Conservation (phyloP, 306 rosid genomes). For the Cucurbita maxima region DNA sequence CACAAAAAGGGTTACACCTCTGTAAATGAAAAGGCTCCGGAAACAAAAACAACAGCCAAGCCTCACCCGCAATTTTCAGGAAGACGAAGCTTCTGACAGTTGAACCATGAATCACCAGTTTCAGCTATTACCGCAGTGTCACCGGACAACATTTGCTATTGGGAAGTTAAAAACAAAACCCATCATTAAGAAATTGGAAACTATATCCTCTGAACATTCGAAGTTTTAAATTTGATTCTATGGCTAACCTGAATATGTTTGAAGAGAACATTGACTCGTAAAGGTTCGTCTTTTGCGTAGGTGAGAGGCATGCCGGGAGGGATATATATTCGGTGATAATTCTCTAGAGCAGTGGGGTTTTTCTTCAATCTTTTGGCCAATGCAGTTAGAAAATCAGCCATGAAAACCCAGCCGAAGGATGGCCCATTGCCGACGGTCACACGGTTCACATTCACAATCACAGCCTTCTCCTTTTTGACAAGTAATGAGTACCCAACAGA, state of each 20-base stretch:
- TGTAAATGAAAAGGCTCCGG: neutral
- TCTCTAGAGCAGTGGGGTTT: slow-evolving; percentile 51
- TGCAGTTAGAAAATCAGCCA: slow-evolving; percentile 59
- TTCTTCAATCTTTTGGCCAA: slow-evolving; percentile 53
- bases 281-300: slow-evolving; percentile 39
- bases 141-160: slow-evolving; percentile 43
- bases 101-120: slow-evolving; percentile 93
- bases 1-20: slow-evolving; percentile 3
- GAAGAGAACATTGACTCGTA: slow-evolving; percentile 69
- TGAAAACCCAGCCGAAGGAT: slow-evolving; percentile 82
- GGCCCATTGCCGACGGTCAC: slow-evolving; percentile 73
- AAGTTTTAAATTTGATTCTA: neutral
- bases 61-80: slow-evolving; percentile 71
- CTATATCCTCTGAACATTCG: neutral
- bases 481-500: slow-evolving; percentile 83
- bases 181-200: neutral
- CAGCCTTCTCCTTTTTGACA: slow-evolving; percentile 54
- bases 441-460: slow-evolving; percentile 53
- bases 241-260: slow-evolving; percentile 52
- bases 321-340: slow-evolving; percentile 53
- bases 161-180: slow-evolving; percentile 1
- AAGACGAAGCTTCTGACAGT: slow-evolving; percentile 72
- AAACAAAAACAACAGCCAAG: neutral
- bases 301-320: slow-evolving; percentile 50
- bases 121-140: slow-evolving; percentile 64